Evolutionary conservation across 345 rosid genomes (phyloP).

Genomic region (Eucalyptus microcorys): DNA sequence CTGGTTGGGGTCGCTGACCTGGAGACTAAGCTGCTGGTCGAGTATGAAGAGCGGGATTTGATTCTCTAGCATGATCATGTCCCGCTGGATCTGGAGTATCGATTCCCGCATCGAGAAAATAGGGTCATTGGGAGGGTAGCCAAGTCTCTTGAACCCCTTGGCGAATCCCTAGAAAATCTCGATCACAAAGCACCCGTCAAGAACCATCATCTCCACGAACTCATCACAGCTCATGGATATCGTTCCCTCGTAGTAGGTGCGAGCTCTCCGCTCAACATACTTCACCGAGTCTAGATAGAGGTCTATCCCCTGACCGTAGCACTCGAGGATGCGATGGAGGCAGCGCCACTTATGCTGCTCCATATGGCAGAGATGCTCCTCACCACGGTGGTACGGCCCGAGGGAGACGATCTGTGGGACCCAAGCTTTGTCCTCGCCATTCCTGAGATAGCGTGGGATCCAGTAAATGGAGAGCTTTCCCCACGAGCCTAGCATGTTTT

Average conservation of each 20-base stretch:
- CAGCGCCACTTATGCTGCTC: slow-evolving; percentile 80
- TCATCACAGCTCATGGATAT: slow-evolving; percentile 37
- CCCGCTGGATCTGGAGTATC: slow-evolving; percentile 70
- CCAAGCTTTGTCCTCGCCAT: slow-evolving; percentile 57
- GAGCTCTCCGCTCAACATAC: slow-evolving; percentile 52
- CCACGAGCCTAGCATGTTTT: slow-evolving; percentile 44
- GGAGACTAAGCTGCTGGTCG: slow-evolving; percentile 40
- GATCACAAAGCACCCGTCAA: slow-evolving; percentile 69
- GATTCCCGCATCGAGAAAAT: slow-evolving; percentile 60
- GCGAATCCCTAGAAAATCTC: slow-evolving; percentile 22
- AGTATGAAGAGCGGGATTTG: slow-evolving; percentile 64
- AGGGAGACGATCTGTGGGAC: slow-evolving; percentile 67
- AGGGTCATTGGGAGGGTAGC: slow-evolving; percentile 60
- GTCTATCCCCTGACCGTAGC: slow-evolving; percentile 31
- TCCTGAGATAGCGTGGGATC: slow-evolving; percentile 38
- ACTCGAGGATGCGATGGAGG: slow-evolving; percentile 47
- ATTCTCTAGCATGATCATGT: slow-evolving; percentile 82
- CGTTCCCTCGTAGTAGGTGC: slow-evolving; percentile 56
- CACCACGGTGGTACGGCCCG: slow-evolving; percentile 78
- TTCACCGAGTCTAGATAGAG: slow-evolving; percentile 49
- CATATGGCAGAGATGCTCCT: slow-evolving; percentile 47
- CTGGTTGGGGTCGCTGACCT: slow-evolving; percentile 28
- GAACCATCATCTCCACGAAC: slow-evolving; percentile 71
- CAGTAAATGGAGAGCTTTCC: slow-evolving; percentile 35
- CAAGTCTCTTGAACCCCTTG: slow-evolving; percentile 38